A percentile compares a stretch with the other conserved stretches of the same genome.
These are phyloP conservation scores for Annona squamosa DNA, from an alignment of 164 flowering plant genomes.

Conservation along the genomic window DNA sequence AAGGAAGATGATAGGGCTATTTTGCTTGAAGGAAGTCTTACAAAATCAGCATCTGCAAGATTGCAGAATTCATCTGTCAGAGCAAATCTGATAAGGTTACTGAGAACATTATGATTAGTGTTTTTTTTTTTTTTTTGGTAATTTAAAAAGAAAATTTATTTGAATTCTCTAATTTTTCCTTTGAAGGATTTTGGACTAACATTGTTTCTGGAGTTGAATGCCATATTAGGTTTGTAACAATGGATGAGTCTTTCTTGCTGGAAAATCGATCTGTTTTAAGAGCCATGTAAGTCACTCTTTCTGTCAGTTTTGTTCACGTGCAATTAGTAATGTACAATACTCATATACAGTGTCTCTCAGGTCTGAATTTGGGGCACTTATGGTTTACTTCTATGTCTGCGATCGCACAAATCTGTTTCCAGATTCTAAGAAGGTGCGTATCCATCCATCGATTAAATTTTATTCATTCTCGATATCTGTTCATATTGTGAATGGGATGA, in stretches of 20 bases:
- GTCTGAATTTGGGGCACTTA: conserved; percentile 80
- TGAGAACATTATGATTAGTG: neutral
- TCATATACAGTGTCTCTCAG: conserved; percentile 30
- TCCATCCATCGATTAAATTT: neutral
- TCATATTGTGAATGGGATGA: neutral
- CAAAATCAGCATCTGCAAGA: conserved; percentile 72
- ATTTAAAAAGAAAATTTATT: neutral
- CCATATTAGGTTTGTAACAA: conserved; percentile 57
- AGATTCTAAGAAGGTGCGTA: conserved; percentile 72
- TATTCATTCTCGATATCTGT: neutral
- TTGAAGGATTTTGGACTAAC: neutral
- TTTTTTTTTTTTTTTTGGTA: neutral
- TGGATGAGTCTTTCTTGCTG: conserved; percentile 84
- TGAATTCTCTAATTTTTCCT: neutral
- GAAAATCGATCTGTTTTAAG: conserved; percentile 76
- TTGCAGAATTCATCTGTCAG: conserved; percentile 50
- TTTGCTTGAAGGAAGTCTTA: conserved; percentile 85
- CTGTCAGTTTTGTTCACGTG: neutral
- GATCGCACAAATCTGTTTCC: conserved; percentile 78
- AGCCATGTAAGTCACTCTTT: conserved; percentile 53
- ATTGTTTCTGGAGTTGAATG: neutral
- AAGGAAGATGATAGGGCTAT: conserved; percentile 84
- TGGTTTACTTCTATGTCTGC: conserved; percentile 70
- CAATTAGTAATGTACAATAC: neutral
- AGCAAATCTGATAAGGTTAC: conserved; percentile 65